Percentiles rank a stretch among this genome's conserved stretches.
phyloP scores from a whole-genome alignment of 2,329 filamentous ascomycete species.

The Arthrobotrys musiformis region DNA sequence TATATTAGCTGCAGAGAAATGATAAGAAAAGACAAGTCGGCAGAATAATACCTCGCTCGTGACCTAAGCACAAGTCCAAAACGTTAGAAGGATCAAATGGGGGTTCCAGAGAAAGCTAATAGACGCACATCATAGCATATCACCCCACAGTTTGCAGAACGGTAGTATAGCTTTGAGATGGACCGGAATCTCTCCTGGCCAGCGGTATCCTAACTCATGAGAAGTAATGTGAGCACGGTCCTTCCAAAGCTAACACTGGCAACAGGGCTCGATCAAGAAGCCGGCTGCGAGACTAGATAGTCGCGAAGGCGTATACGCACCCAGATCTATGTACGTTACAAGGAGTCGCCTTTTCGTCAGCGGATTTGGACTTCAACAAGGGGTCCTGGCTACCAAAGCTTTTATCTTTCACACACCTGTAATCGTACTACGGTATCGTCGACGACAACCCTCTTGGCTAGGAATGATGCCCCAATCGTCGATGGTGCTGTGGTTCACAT shows the following conservation, averaged over 20 bases:
- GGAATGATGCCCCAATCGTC: conserved; percentile 59
- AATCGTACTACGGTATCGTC: conserved; percentile 60
- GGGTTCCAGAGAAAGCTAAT: not conserved
- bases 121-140: conserved; percentile 59
- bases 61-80: conserved; percentile 11
- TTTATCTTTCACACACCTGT: conserved; percentile 58
- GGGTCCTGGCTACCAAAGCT: no score
- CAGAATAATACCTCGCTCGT: conserved; percentile 40
- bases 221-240: not conserved
- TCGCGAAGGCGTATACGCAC: conserved; percentile 12
- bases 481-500: conserved; percentile 55
- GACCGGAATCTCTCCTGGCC: conserved; percentile 95
- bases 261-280: not conserved
- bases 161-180: conserved; percentile 95
- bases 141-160: conserved; percentile 65
- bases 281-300: not conserved
- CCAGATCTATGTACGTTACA: conserved; percentile 24
- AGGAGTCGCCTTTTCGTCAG: not conserved
- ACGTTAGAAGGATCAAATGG: not conserved
- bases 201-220: conserved; percentile 65
- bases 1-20: conserved; percentile 18
- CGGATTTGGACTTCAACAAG: not conserved
- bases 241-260: not conserved
- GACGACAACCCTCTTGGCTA: conserved; percentile 60
- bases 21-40: no score